Evolutionary conservation across 2,329 filamentous ascomycete genomes (phyloP).

Genomic region (Bipolaris victoriae): DNA sequence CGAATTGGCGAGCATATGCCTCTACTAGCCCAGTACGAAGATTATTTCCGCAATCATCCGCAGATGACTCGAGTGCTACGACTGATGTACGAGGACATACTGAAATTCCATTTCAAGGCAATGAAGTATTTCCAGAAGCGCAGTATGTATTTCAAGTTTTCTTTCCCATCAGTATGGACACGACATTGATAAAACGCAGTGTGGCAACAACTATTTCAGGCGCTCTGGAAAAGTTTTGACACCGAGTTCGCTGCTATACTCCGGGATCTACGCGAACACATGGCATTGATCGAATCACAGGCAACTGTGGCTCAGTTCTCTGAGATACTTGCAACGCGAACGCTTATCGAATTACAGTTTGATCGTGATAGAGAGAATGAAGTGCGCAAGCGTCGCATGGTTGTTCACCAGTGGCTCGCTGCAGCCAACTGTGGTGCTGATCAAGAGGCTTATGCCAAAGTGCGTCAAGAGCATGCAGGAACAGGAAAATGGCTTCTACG

Average conservation of each 20-base stretch:
- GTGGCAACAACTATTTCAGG: conserved; percentile 29
- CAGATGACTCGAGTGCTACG: conserved; percentile 43
- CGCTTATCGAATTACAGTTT: background rate
- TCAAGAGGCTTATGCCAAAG: conserved; percentile 4
- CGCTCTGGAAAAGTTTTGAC: conserved; percentile 38
- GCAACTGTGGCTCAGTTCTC: conserved; percentile 26
- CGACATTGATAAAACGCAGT: conserved; percentile 9
- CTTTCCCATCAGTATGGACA: background rate
- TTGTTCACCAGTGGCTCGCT: background rate
- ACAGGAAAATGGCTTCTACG: conserved; percentile 32
- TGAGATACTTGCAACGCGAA: background rate
- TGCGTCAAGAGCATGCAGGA: conserved; percentile 9
- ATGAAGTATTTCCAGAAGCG: conserved; percentile 32
- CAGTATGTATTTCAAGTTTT: background rate
- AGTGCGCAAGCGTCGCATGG: background rate
- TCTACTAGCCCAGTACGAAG: conserved; percentile 41
- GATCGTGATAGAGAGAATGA: background rate
- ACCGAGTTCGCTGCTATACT: conserved; percentile 40
- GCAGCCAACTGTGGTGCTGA: conserved; percentile 1
- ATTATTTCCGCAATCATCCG: conserved; percentile 35
- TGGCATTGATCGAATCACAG: conserved; percentile 32
- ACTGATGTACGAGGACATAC: conserved; percentile 48
- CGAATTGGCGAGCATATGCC: conserved; percentile 50
- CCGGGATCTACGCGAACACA: conserved; percentile 33
- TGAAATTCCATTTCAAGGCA: conserved; percentile 49